Conservation (phyloP, 2,329 filamentous ascomycete genomes). For the Rhynchosporium graminicola region DNA sequence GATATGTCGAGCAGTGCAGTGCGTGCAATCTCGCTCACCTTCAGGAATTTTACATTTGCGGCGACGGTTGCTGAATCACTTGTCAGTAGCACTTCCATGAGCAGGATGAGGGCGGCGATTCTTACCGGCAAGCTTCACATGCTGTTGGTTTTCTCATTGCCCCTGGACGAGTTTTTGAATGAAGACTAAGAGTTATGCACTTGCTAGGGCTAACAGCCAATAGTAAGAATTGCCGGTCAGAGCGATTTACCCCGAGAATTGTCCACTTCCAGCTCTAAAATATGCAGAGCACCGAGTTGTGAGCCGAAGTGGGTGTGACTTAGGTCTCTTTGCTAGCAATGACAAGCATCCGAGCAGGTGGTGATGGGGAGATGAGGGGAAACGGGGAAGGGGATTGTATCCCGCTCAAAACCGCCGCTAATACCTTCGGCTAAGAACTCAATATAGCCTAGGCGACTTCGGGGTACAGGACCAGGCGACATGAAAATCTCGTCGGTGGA, state of each 20-base stretch:
- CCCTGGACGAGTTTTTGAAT: not conserved
- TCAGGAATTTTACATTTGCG: constrained; percentile 10
- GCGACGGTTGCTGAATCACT: constrained; percentile 2
- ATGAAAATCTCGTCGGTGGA: not conserved
- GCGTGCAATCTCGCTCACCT: not conserved
- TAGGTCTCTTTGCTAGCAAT: not conserved
- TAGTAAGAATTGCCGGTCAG: not conserved
- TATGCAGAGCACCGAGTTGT: not conserved
- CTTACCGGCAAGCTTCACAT: constrained; percentile 9
- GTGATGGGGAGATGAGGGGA: constrained; percentile 12
- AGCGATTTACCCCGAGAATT: not conserved
- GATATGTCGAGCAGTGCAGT: constrained; percentile 11
- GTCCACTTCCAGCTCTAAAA: not conserved
- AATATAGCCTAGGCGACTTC: not conserved
- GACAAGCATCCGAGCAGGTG: constrained; percentile 1
- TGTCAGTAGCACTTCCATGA: not conserved
- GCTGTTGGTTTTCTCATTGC: constrained; percentile 12
- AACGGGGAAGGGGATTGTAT: not conserved
- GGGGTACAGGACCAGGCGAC: not conserved
- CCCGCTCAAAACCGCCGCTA: constrained; percentile 5
- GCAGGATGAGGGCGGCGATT: not conserved
- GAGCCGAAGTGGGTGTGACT: not conserved
- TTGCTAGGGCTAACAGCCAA: constrained; percentile 3
- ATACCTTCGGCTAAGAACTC: not conserved
- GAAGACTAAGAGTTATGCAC: not conserved